Conservation (phyloP, 805 yeast species). For the Monosporozyma unispora region DNA sequence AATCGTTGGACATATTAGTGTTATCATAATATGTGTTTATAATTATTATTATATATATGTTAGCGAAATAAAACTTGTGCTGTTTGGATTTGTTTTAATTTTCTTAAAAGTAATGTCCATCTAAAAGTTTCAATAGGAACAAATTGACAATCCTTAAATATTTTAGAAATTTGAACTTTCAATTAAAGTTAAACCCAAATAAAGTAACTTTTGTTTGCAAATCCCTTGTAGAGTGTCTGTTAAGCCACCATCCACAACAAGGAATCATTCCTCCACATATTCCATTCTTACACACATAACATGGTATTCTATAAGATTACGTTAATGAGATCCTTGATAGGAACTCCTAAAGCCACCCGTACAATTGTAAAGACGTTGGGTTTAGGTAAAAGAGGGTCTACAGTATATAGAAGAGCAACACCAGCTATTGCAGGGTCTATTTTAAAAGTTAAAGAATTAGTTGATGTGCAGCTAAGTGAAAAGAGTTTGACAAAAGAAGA, state of each 20-base stretch:
- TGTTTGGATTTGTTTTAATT: too few relatives aligned
- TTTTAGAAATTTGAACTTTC: not conserved
- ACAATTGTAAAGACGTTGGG: constrained; percentile 67
- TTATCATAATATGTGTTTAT: not conserved
- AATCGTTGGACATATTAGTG: not conserved
- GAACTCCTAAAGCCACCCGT: constrained; percentile 61
- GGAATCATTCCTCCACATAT: not conserved
- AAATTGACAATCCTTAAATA: not conserved
- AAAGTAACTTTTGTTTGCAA: not conserved
- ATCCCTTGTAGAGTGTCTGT: not conserved
- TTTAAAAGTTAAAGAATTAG: constrained; percentile 75
- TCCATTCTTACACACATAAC: not conserved
- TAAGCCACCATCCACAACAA: not conserved
- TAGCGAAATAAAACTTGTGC: too few relatives aligned
- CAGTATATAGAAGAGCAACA: constrained; percentile 61
- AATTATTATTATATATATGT: not conserved
- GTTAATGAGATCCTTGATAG: constrained; percentile 75
- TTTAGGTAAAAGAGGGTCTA: constrained; percentile 60
- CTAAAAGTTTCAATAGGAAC: not conserved
- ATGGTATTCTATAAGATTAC: constrained; percentile 56
- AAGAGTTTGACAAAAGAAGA: constrained; percentile 41
- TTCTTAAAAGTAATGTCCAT: not conserved
- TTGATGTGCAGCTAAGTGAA: constrained; percentile 67
- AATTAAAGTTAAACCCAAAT: not conserved
- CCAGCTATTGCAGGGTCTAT: constrained; percentile 82